These are phyloP conservation scores for Vanilla planifolia DNA, from an alignment of 106 monocot species.

Conservation along the genomic window DNA sequence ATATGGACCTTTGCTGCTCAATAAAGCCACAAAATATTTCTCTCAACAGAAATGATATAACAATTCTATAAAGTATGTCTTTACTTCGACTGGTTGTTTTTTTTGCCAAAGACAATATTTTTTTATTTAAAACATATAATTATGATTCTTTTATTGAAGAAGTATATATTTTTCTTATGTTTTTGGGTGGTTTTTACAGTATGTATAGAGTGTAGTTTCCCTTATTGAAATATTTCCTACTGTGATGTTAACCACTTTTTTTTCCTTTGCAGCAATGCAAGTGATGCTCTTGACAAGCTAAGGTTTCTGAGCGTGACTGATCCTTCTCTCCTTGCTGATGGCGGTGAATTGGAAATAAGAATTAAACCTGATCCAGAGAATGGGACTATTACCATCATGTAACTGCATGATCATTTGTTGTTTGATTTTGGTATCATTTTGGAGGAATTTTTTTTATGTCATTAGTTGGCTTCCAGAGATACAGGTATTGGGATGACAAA, in stretches of 20 bases:
- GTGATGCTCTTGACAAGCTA: constrained; percentile 95
- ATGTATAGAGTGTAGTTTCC: no score
- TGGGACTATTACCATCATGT: constrained; percentile 89
- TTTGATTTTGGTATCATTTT: background rate
- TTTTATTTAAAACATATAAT: no score
- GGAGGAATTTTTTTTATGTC: background rate
- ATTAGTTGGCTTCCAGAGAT: constrained; percentile 38
- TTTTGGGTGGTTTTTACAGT: no score
- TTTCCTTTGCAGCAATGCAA: constrained; percentile 76
- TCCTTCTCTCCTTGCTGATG: constrained; percentile 70
- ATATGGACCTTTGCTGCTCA: no score
- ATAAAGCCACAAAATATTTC: no score
- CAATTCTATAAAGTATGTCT: no score
- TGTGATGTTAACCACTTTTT: background rate
- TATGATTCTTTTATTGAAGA: no score
- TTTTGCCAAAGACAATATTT: no score
- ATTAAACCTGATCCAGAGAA: constrained; percentile 91
- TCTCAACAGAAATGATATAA: no score
- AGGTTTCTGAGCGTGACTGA: constrained; percentile 95
- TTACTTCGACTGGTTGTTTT: no score
- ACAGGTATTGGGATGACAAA: constrained; percentile 99
- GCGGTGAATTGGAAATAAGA: constrained; percentile 76
- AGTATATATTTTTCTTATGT: no score
- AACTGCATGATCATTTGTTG: background rate
- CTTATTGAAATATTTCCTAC: no score